phyloP scores from a whole-genome alignment of 2,329 filamentous ascomycete species.

The Alternaria gaisen region DNA sequence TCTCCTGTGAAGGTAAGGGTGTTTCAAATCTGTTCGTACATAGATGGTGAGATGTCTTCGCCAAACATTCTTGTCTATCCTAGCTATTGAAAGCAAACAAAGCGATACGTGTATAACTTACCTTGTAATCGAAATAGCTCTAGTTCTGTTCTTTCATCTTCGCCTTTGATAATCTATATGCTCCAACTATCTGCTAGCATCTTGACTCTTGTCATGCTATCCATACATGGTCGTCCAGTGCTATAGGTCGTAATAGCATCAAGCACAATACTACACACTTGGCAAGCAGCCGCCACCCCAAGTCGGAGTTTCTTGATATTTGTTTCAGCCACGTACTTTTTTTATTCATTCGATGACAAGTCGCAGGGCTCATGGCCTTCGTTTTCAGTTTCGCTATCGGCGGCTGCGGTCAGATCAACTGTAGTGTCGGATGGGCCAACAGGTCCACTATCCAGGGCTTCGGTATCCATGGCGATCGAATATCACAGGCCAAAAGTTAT shows the following conservation, averaged over 20 bases:
- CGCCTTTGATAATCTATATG: no score
- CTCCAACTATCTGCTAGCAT: no score
- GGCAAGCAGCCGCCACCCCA: neutral
- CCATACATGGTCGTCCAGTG: neutral
- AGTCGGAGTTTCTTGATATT: neutral
- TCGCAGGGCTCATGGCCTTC: neutral
- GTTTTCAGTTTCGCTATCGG: neutral
- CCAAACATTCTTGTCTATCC: neutral
- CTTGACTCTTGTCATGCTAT: neutral
- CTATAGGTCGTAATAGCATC: neutral
- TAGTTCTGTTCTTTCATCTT: neutral
- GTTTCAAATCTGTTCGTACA: neutral
- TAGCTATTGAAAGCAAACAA: neutral
- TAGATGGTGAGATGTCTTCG: neutral
- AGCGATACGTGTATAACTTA: neutral
- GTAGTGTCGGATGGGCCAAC: neutral
- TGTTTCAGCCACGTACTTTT: neutral
- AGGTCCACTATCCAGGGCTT: rapidly evolving
- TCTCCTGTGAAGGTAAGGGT: neutral
- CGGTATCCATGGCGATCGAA: neutral
- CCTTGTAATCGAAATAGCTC: neutral
- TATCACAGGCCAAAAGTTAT: rapidly evolving
- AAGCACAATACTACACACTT: neutral
- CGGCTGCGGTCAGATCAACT: neutral
- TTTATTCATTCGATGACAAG: no score